Percentiles rank a stretch among this genome's conserved stretches.
Conservation (phyloP, 352 stramenopile species). For the Pythium oligandrum region DNA sequence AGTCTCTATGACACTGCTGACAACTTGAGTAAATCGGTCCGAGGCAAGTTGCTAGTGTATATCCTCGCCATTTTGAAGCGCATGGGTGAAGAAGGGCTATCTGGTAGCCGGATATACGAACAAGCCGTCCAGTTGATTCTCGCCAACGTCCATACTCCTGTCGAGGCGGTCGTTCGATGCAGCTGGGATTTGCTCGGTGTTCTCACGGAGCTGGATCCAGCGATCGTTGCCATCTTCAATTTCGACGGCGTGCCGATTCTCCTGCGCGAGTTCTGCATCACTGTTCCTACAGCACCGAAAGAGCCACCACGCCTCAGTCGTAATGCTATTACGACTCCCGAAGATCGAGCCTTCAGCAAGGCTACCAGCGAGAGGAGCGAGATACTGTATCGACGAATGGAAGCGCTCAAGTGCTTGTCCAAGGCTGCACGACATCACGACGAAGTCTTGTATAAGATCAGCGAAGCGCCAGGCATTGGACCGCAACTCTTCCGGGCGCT, state of each 20-base stretch:
- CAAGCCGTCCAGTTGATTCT: conserved; percentile 52
- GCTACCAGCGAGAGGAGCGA: conserved; percentile 8
- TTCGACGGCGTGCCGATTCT: conserved; percentile 53
- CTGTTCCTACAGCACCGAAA: background rate
- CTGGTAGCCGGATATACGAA: conserved; percentile 45
- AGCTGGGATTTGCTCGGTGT: conserved; percentile 56
- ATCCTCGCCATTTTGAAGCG: conserved; percentile 54
- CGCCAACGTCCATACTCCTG: conserved; percentile 24
- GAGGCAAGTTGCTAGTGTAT: conserved; percentile 42
- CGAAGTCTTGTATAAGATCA: conserved; percentile 67
- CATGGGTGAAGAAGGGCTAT: conserved; percentile 41
- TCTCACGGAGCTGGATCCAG: conserved; percentile 46
- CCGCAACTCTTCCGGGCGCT: conserved; percentile 42
- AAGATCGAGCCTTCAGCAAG: conserved; percentile 3
- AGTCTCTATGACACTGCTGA: conserved; percentile 40
- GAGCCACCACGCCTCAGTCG: background rate
- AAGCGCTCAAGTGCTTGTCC: conserved; percentile 67
- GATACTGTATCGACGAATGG: conserved; percentile 29
- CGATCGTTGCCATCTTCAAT: conserved; percentile 59
- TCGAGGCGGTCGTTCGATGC: conserved; percentile 29
- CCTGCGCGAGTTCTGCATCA: conserved; percentile 36
- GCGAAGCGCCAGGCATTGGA: conserved; percentile 33
- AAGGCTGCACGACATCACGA: conserved; percentile 46
- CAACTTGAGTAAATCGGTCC: conserved; percentile 26
- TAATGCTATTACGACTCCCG: background rate